Base-by-base conservation (phyloP, 352 stramenopile species). In the Phytopythium sindhum region DNA sequence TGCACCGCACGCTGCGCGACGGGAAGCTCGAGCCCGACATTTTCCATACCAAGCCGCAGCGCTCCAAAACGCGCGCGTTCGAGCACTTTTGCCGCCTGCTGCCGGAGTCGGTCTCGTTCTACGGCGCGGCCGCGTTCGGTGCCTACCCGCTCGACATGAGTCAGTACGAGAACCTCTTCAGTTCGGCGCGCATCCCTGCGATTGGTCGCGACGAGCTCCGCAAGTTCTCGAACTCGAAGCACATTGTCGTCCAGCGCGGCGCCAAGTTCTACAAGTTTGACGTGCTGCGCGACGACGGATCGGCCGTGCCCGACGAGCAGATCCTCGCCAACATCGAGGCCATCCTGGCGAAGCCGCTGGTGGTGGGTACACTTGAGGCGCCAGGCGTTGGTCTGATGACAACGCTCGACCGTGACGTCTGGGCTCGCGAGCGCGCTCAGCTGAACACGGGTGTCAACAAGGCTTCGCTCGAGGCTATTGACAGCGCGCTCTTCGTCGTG, bases 101-200 rank as follows among this genome's bases (percentile, higher is more conserved):
- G n/a, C 90, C 90, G 0, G 84, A 95, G 68, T 74, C 76, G 1
- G 66, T 96, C 41, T 91, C 84, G 35, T 97, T 97, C 67, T 97
- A 97, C 66, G 88, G 86, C 45, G 89, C 90, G 23, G 89, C 90
- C 21, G 84, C 84, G 7, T 35, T 96, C 7, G 85, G 87, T 39
- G 88, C 89, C 21, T 97, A 97, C 69, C 88, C 90, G 31, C 75
- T 97, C 28, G 89, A 97, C 73, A 97, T 97, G 90, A 96, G 84
- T 64, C 88, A 97, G 73, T 97, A 97, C 81, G 85, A 92, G 65
- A 84, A 94, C 72, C 71, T 97, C 47, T 97, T 97, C 60, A 75
- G 75, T 8, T 96, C 89, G 24, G 86, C 75, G 60, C 86, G 90
- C 35, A 41, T 97, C 47, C 90, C 90, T 15, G 72, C 69, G 39